Base-by-base conservation (phyloP, 2,329 filamentous ascomycete genomes). In the Huntiella bhutanensis region DNA sequence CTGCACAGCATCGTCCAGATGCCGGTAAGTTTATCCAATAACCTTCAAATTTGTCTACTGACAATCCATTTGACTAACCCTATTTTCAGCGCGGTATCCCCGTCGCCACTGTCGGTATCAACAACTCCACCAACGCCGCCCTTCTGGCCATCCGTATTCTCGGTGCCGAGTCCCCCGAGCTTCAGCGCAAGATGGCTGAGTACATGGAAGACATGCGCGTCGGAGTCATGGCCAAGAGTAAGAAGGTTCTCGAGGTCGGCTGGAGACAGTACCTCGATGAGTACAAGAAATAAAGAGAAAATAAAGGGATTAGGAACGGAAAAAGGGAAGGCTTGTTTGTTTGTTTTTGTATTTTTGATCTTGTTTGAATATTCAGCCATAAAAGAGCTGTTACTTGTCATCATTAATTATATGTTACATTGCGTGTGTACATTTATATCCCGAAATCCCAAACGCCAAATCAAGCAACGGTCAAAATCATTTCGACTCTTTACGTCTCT, bases 121-220 rank as follows among this genome's bases (percentile, higher is more conserved):
- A 84, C 60, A 86, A 86, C 62, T 80, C 77, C 17, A 80, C 80
- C 47, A 87, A 86, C 55, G 82, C 82, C 0, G 81, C 75, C 0
- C 64, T 85, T 13, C 62, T 84, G n/a, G 80, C 81, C 0, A 70
- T 79, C 15, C 66, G 79, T 13, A 80, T 84, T 33, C 59, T 86
- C 3, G 78, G 77, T 3, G 60, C 71, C 3, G 66, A 63, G 34
- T 70, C 79, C 48, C 61, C 63, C 11, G 65, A 62, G n/a, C 65
- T 81, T n/a, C 61, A 66, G 43, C 61, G 69, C 49, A 67, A 68
- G 53, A 66, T 82, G 64, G 68, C 67, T 51, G 61, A 66, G 13
- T 85, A 82, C 57, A 72, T 76, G 58, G 61, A 66, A 43, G 66
- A 71, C 5, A 78, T 80, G 64, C 71, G 72, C 57, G 63, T 66